Evolutionary conservation across 2,329 filamentous ascomycete species (phyloP), one percentile per base, ranked within the genome.

Genomic region (Pseudophaeomoniella oleicola): DNA sequence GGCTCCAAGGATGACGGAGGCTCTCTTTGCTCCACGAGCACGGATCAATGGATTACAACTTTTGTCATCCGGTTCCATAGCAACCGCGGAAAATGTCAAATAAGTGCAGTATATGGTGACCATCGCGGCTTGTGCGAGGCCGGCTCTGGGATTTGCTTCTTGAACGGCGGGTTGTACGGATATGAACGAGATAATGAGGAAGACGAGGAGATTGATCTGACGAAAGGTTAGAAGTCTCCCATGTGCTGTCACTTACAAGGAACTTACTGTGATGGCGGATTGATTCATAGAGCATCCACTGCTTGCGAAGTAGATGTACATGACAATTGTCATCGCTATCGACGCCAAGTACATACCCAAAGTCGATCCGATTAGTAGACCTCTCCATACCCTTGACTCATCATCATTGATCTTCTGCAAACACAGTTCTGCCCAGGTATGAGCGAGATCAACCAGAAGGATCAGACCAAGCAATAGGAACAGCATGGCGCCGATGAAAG

Each of bases 51-150:
- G 90, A 59, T 98, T 98, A 73, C 90, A 98, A 45, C 83, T 72
- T 49, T 83, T 80, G 64, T 94, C 78, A 57, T 96, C 88, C 1
- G 90, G 90, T 51, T 98, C 88, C 90, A 98, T 96, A 38, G 86
- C 93, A 1, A 98, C 90, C 16, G 90, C 90, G 2, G 87, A 94
- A 77, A 98, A 85, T 46, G 90, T 98, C 38, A 98, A 74, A 55
- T 98, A 98, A 31, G 90, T 96, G 72, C 90, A 98, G 68, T 98
- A 98, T 40, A 94, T 75, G 13, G 87, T 85, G 32, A 98, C 90
- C 74, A 96, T 94, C 43, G 90, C 88, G 30, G 87, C 86, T 56
- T 98, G 90, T n/a, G 90, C 90, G 40, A 98, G 71, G 34, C 90
- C 90, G 30, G 90, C 90, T 54, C 88, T 86, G 34, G 87, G 77